Conservation (phyloP, 2,329 filamentous ascomycete genomes). For the Pseudonectria buxi region DNA sequence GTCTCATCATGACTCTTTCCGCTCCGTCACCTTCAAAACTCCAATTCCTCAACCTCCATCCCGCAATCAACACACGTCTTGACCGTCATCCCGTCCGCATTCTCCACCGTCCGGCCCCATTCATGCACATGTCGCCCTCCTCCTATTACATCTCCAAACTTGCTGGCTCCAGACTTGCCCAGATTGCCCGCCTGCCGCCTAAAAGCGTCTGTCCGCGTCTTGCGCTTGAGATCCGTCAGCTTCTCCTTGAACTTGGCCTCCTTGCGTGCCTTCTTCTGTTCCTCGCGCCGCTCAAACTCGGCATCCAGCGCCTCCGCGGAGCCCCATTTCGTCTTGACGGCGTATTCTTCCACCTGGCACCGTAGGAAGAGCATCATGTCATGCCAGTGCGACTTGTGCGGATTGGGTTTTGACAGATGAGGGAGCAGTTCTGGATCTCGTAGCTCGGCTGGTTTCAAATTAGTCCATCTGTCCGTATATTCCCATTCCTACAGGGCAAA, state of each 20-base stretch:
- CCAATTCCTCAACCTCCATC: conserved; percentile 72
- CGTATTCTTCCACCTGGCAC: conserved; percentile 91
- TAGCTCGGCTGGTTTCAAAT: conserved; percentile 61
- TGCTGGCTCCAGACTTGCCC: conserved; percentile 43
- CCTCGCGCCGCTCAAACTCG: conserved; percentile 75
- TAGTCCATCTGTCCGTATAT: neutral
- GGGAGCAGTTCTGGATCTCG: conserved; percentile 80
- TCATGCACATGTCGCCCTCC: conserved; percentile 78
- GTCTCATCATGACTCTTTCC: no score
- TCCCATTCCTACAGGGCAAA: neutral
- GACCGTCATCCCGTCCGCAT: conserved; percentile 64
- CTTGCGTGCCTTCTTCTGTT: conserved; percentile 76
- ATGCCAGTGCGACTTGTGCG: conserved; percentile 93
- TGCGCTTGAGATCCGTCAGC: conserved; percentile 83
- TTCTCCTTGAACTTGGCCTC: conserved; percentile 90
- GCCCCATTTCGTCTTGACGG: conserved; percentile 86
- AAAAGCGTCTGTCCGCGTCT: conserved; percentile 86
- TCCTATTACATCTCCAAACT: conserved; percentile 72
- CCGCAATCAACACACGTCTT: conserved; percentile 74
- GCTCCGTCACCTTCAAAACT: conserved; percentile 39
- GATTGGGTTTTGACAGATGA: conserved; percentile 83
- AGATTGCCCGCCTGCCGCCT: conserved; percentile 60
- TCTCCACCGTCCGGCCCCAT: conserved; percentile 67
- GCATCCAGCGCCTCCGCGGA: conserved; percentile 76
- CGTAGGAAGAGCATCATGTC: conserved; percentile 98